Conservation (phyloP, 768 basidiomycete species). For the Mycena belliarum region DNA sequence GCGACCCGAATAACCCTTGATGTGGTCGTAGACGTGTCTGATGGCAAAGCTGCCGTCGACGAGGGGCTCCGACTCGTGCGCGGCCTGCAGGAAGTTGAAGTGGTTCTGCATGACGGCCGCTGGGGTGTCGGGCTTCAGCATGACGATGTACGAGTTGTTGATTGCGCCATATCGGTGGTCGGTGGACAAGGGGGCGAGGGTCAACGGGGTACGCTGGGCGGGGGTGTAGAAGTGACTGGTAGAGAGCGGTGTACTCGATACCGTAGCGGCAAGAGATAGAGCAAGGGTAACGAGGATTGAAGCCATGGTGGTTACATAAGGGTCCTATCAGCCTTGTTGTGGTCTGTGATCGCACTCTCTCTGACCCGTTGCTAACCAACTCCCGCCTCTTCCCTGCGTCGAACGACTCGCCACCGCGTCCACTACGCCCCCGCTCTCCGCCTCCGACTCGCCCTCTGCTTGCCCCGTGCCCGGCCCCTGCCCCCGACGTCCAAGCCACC, state of each 20-base stretch:
- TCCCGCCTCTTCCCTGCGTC: no score
- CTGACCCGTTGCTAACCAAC: no score
- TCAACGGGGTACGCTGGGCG: conserved; percentile 42
- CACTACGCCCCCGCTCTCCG: no score
- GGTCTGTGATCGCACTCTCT: no score
- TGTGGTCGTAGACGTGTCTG: conserved; percentile 74
- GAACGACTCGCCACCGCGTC: no score
- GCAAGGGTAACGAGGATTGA: conserved; percentile 39
- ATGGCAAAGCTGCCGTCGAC: conserved; percentile 54
- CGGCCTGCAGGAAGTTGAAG: conserved; percentile 73
- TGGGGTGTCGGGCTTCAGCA: conserved; percentile 74
- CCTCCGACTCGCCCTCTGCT: no score
- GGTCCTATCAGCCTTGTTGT: conserved; percentile 24
- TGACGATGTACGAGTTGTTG: conserved; percentile 93
- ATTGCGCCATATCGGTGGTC: conserved; percentile 71
- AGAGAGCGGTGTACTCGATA: conserved; percentile 49
- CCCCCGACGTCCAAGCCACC: no score
- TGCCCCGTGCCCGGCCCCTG: no score
- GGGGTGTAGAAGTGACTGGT: conserved; percentile 34
- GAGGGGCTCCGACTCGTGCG: conserved; percentile 55
- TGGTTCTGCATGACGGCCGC: conserved; percentile 67
- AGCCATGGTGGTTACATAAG: conserved; percentile 43
- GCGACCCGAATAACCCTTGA: conserved; percentile 79
- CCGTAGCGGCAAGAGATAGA: conserved; percentile 38
- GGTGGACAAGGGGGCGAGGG: conserved; percentile 61